Percentiles rank a stretch among this genome's conserved stretches.
phyloP scores from a whole-genome alignment of 371 early-diverging fungal genomes.

The Lichtheimia corymbifera region DNA sequence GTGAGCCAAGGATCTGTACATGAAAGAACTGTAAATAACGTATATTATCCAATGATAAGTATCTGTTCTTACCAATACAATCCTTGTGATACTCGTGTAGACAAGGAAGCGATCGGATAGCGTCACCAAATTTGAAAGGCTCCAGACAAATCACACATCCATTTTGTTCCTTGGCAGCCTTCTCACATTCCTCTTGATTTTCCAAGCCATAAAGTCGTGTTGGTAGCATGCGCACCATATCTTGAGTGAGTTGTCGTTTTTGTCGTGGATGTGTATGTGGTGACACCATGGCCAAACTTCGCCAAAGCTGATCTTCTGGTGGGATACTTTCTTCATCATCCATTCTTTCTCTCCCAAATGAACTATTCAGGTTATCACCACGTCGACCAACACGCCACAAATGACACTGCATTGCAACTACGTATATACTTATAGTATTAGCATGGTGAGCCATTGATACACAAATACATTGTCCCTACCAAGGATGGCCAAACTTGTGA shows the following conservation, averaged over 20 bases:
- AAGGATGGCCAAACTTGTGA: constrained; percentile 36
- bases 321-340: constrained; percentile 15
- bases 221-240: constrained; percentile 15
- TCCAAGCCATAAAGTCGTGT: constrained; percentile 15
- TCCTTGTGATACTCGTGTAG: constrained; percentile 40
- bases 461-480: constrained; percentile 20
- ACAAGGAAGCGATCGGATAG: constrained; percentile 39
- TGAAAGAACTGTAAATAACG: too few species aligned
- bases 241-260: constrained; percentile 12
- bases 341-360: constrained; percentile 1
- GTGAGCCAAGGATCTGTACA: constrained; percentile 47
- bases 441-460: too few species aligned
- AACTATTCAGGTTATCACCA: too few species aligned
- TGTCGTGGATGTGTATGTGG: not conserved
- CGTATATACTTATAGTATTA: not conserved
- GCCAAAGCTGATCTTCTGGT: constrained; percentile 7
- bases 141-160: constrained; percentile 46
- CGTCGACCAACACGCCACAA: constrained; percentile 15
- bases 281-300: constrained; percentile 6
- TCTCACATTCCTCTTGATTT: not conserved
- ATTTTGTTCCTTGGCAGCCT: constrained; percentile 16
- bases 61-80: constrained; percentile 38
- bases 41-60: not conserved
- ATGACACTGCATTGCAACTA: constrained; percentile 21
- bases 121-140: constrained; percentile 24